A percentile compares a stretch with the other conserved stretches of the same genome.
Evolutionary conservation across 495 filamentous ascomycete genomes (phyloP).

Genomic region (Xylaria castorea): DNA sequence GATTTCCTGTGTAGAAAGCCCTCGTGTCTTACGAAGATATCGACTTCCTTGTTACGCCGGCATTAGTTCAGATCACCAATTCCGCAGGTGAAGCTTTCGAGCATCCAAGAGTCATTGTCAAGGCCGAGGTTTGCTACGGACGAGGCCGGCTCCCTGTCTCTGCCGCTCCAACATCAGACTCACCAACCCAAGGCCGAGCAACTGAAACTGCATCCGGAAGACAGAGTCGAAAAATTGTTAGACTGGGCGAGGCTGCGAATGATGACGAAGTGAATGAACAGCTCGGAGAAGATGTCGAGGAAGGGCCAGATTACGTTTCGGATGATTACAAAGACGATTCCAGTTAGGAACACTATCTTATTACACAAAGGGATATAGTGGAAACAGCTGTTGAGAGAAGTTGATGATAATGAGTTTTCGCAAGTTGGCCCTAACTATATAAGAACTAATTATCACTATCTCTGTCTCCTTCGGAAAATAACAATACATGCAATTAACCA

Average conservation of each 20-base stretch:
- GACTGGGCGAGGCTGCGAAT: neutral
- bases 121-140: slow-evolving; percentile 19
- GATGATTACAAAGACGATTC: neutral
- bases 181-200: neutral
- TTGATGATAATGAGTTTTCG: neutral
- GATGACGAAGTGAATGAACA: neutral
- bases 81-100: neutral
- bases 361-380: neutral
- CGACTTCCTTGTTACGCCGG: slow-evolving; percentile 18
- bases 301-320: neutral
- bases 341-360: neutral
- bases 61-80: slow-evolving; percentile 11
- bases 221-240: neutral
- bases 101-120: neutral
- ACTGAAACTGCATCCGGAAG: neutral
- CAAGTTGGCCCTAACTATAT: neutral
- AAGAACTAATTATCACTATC: neutral
- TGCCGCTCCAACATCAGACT: neutral
- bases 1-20: neutral
- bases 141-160: neutral
- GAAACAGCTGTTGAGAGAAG: neutral
- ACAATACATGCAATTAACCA: neutral
- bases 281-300: neutral
- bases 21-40: neutral
- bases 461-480: neutral